Percentiles rank a stretch among this genome's conserved stretches.
Conservation (phyloP, 202 grass and related monocot genomes). For the Elaeis oleifera region DNA sequence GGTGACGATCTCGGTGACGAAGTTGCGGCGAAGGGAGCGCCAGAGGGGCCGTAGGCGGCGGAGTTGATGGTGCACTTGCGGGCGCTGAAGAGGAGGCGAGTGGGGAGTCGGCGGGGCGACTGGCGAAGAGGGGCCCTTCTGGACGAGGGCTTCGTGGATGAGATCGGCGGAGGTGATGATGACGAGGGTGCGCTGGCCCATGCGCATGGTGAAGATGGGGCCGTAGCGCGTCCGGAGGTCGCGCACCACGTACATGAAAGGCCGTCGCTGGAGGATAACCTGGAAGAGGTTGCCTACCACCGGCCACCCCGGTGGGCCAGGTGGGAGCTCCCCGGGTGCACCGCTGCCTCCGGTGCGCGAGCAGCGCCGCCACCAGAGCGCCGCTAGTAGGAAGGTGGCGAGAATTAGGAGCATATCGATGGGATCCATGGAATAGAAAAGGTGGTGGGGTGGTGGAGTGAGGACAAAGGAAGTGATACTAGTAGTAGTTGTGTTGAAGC, state of each 20-base stretch:
- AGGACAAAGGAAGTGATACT: too few species aligned
- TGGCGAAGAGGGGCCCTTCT: slow-evolving; percentile 63
- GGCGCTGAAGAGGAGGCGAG: slow-evolving; percentile 76
- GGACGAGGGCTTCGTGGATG: slow-evolving; percentile 88
- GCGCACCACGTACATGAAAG: slow-evolving; percentile 88
- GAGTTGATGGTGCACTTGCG: slow-evolving; percentile 95
- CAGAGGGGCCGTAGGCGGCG: slow-evolving; percentile 66
- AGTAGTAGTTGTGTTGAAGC: too few species aligned
- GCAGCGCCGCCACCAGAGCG: slow-evolving; percentile 72
- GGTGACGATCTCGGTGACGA: slow-evolving; percentile 73
- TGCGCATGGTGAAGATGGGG: slow-evolving; percentile 94
- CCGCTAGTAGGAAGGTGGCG: slow-evolving; percentile 28
- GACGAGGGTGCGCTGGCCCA: slow-evolving; percentile 80
- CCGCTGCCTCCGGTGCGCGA: background rate
- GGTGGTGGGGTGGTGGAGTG: too few species aligned
- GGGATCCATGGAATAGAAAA: slow-evolving; percentile 29
- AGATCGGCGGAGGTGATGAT: slow-evolving; percentile 63
- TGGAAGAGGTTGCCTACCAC: slow-evolving; percentile 93
- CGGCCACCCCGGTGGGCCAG: slow-evolving; percentile 76
- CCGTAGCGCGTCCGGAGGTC: slow-evolving; percentile 72
- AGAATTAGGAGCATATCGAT: slow-evolving; percentile 46
- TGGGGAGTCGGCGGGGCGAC: slow-evolving; percentile 67
- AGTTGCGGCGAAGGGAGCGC: slow-evolving; percentile 79
- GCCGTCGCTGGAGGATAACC: slow-evolving; percentile 68
- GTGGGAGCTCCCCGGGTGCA: slow-evolving; percentile 31